Evolutionary conservation across 495 filamentous ascomycete species (phyloP).

Genomic region (Ascodesmis nigricans): DNA sequence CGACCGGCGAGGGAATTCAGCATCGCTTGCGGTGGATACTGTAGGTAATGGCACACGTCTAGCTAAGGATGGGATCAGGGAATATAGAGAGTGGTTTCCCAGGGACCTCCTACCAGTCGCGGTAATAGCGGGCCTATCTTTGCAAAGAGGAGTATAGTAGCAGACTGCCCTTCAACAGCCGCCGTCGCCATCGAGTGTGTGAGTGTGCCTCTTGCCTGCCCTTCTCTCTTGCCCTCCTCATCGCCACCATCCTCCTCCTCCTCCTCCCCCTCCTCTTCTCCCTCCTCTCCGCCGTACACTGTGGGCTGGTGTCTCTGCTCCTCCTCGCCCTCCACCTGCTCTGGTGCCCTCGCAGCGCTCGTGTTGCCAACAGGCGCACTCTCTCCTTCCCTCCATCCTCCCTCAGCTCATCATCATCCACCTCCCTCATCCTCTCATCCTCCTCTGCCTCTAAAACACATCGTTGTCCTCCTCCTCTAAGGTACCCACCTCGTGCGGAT

Average conservation of each 20-base stretch:
- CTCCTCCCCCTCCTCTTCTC: conserved; percentile 8
- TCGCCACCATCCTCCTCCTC: conserved; percentile 8
- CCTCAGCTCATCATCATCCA: background rate
- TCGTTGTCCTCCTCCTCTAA: conserved; percentile 9
- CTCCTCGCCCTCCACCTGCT: conserved; percentile 5
- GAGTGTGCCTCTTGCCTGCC: no score
- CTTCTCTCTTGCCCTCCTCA: background rate
- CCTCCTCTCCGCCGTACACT: conserved; percentile 7
- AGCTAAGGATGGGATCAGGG: no score
- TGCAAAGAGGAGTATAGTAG: no score
- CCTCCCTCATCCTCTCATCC: background rate
- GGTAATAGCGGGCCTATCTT: no score
- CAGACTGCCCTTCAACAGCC: no score
- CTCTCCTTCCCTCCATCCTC: background rate
- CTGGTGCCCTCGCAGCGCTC: background rate
- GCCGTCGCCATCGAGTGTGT: no score
- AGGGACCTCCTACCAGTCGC: no score
- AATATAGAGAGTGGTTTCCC: no score
- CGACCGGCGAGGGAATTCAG: no score
- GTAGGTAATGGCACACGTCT: no score
- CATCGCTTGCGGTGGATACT: no score
- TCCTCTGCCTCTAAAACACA: background rate
- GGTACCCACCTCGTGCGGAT: no score
- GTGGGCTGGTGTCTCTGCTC: conserved; percentile 4
- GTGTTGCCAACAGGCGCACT: conserved; percentile 1